Conservation (phyloP, 495 filamentous ascomycete genomes). For the Opeltia flavorubescens region DNA sequence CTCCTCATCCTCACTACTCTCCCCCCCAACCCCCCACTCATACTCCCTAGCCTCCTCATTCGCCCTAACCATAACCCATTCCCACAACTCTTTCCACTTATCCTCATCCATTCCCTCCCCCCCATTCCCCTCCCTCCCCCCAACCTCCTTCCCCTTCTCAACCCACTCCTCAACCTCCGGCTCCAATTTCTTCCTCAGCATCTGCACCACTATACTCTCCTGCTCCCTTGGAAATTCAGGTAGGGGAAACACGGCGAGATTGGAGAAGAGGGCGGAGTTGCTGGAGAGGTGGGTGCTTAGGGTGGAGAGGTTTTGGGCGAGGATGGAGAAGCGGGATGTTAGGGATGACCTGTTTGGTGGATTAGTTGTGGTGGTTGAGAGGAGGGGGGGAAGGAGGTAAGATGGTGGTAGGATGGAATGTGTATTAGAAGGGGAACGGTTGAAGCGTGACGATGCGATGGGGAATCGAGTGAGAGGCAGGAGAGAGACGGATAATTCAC, state of each 20-base stretch:
- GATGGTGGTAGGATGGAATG: background rate
- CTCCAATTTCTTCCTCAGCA: no score
- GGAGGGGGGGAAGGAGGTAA: background rate
- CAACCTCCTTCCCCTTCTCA: background rate
- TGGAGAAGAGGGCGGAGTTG: no score
- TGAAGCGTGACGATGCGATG: no score
- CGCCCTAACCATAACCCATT: conserved; percentile 47
- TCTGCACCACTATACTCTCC: no score
- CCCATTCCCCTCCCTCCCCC: background rate
- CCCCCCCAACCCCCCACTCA: conserved; percentile 82
- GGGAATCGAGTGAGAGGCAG: background rate
- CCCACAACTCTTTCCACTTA: background rate
- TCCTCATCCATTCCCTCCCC: background rate
- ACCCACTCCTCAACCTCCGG: background rate
- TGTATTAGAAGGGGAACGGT: no score
- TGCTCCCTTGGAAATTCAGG: no score
- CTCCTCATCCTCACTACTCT: conserved; percentile 76
- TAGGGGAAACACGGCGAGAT: no score
- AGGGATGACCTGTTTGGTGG: background rate
- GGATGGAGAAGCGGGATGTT: no score
- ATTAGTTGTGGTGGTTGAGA: background rate
- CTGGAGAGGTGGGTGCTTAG: no score
- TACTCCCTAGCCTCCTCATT: conserved; percentile 62
- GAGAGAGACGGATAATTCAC: background rate
- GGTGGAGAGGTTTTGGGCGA: no score